phyloP scores from a whole-genome alignment of 2,329 filamentous ascomycete species.

The Aspergillus latus region DNA sequence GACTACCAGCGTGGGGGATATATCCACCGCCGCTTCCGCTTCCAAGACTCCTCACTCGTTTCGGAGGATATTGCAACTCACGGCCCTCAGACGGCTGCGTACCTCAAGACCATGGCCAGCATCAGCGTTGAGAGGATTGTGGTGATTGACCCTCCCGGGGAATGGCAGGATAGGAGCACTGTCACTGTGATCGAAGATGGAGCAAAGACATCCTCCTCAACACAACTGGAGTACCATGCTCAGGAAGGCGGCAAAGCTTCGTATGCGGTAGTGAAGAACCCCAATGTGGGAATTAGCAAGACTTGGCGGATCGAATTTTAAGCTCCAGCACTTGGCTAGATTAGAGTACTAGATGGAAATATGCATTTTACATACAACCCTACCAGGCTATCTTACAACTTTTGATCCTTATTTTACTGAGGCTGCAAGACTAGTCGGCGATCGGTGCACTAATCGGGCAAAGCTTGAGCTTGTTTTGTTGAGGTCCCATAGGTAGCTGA shows the following conservation, averaged over 20 bases:
- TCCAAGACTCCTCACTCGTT: constrained; percentile 60
- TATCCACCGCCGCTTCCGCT: constrained; percentile 78
- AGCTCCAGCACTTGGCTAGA: not conserved
- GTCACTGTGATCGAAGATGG: constrained; percentile 53
- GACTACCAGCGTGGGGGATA: constrained; percentile 83
- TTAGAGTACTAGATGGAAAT: not conserved
- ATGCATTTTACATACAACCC: not conserved
- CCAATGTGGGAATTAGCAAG: constrained; percentile 60
- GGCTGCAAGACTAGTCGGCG: not conserved
- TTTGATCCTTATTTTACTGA: not conserved
- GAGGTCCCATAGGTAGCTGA: constrained; percentile 12
- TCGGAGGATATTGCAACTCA: constrained; percentile 67
- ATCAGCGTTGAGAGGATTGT: constrained; percentile 83
- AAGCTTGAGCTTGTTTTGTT: constrained; percentile 11
- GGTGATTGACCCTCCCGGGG: constrained; percentile 72
- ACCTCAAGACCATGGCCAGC: constrained; percentile 73
- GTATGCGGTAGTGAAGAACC: constrained; percentile 66
- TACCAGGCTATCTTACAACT: not conserved
- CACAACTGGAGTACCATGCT: constrained; percentile 58
- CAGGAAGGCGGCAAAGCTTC: constrained; percentile 56
- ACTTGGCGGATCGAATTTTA: constrained; percentile 64
- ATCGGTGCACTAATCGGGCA: not conserved
- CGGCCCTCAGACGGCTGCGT: constrained; percentile 66
- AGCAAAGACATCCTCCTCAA: constrained; percentile 45
- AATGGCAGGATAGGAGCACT: constrained; percentile 66